Percentiles rank a stretch among this genome's conserved stretches.
Evolutionary conservation across 2,329 filamentous ascomycete species (phyloP).

Genomic region (Triangularia verruculosa): DNA sequence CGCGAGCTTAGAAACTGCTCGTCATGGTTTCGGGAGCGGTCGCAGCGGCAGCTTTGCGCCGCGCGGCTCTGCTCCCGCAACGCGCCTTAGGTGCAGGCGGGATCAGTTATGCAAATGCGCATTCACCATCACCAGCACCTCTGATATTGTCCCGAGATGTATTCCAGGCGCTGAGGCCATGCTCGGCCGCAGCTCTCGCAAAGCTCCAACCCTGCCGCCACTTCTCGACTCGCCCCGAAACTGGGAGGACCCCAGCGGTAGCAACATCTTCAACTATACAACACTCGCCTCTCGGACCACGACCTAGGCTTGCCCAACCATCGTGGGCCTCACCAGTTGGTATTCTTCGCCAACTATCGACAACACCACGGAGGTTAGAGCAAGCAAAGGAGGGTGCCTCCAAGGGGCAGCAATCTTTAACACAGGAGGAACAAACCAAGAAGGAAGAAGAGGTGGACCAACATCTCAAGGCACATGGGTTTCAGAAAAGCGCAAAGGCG

Average conservation of each 20-base stretch:
- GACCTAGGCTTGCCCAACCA: conserved; percentile 13
- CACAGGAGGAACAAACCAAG: conserved; percentile 14
- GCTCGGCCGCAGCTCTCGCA: conserved; percentile 1
- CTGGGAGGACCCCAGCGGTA: conserved; percentile 8
- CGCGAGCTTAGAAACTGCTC: conserved; percentile 22
- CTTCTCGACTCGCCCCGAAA: conserved; percentile 17
- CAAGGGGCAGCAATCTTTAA: conserved; percentile 9
- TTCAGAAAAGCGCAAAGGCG: conserved; percentile 74
- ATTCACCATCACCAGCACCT: conserved; percentile 3
- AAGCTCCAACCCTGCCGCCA: conserved; percentile 15
- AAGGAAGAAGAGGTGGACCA: conserved; percentile 34
- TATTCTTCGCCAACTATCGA: conserved; percentile 29
- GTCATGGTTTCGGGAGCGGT: conserved; percentile 48
- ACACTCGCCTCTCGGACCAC: conserved; percentile 13
- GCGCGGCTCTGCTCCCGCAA: conserved; percentile 47
- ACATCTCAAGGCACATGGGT: conserved; percentile 32
- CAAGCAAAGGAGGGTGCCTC: conserved; percentile 16
- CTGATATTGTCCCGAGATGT: not conserved
- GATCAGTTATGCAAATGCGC: conserved; percentile 4
- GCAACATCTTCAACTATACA: conserved; percentile 5
- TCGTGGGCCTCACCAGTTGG: conserved; percentile 22
- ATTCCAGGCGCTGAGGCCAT: not conserved
- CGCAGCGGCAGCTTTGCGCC: conserved; percentile 37
- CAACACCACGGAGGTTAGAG: conserved; percentile 18
- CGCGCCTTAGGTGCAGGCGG: conserved; percentile 34